Conservation (phyloP, 495 filamentous ascomycete species). For the Xylaria intraflava region DNA sequence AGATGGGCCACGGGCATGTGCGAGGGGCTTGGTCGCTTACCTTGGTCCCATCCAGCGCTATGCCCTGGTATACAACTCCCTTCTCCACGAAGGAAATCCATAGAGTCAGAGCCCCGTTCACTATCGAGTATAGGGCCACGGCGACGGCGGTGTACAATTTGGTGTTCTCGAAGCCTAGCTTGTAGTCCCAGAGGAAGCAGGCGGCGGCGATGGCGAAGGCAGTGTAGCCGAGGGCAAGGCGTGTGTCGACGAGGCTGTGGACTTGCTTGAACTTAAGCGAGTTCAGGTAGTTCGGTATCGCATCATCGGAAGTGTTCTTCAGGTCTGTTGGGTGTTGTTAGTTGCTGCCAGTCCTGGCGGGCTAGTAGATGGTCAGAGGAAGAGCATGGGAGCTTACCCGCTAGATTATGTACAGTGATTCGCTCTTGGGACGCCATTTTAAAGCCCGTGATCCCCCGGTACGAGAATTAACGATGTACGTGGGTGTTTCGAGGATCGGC, state of each 20-base stretch:
- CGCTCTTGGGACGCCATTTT: conserved; percentile 48
- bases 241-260: conserved; percentile 73
- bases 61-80: conserved; percentile 72
- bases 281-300: conserved; percentile 84
- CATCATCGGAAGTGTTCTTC: conserved; percentile 94
- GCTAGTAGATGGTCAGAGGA: background rate
- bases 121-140: conserved; percentile 68
- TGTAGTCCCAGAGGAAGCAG: conserved; percentile 87
- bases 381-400: conserved; percentile 40
- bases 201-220: conserved; percentile 73
- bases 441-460: background rate
- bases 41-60: conserved; percentile 32
- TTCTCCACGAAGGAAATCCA: conserved; percentile 87
- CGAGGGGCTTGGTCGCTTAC: conserved; percentile 12
- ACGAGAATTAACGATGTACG: background rate
- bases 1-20: no score
- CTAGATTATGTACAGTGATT: conserved; percentile 61
- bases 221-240: conserved; percentile 73
- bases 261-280: conserved; percentile 74
- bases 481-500: background rate
- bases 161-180: conserved; percentile 77
- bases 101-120: conserved; percentile 72
- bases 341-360: background rate
- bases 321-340: conserved; percentile 56
- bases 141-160: conserved; percentile 68